phyloP scores from a whole-genome alignment of 768 basidiomycete genomes.

The Botryobasidium botryosum region DNA sequence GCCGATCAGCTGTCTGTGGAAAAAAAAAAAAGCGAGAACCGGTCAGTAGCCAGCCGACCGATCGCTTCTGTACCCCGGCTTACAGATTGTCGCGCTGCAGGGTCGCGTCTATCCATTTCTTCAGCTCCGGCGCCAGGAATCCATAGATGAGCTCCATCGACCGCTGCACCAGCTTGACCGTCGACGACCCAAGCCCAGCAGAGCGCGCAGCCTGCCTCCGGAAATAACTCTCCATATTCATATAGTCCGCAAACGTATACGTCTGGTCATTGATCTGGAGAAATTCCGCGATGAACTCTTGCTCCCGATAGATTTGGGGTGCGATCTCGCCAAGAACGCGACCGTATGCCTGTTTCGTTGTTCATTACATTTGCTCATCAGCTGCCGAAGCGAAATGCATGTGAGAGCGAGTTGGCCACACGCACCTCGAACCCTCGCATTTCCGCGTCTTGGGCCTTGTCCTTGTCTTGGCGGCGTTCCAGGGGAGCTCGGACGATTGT shows the following conservation, averaged over 20 bases:
- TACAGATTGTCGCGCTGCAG: conserved; percentile 64
- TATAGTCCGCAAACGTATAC: conserved; percentile 89
- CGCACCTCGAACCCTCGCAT: conserved; percentile 57
- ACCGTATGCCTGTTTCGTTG: conserved; percentile 46
- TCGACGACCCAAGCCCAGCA: conserved; percentile 45
- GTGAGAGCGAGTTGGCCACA: neutral
- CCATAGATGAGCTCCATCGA: conserved; percentile 95
- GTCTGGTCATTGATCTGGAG: conserved; percentile 78
- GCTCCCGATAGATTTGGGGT: conserved; percentile 62
- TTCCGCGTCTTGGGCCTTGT: conserved; percentile 41
- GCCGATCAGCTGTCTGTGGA: conserved; percentile 64
- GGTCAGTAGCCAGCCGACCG: neutral
- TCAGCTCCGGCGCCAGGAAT: conserved; percentile 70
- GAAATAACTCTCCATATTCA: conserved; percentile 88
- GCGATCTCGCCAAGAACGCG: conserved; percentile 61
- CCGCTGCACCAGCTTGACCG: conserved; percentile 63
- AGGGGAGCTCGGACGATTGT: conserved; percentile 69
- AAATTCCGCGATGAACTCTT: conserved; percentile 81
- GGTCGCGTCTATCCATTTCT: conserved; percentile 68
- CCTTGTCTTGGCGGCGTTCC: conserved; percentile 37
- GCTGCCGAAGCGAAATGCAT: neutral
- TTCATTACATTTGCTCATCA: neutral
- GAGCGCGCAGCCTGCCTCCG: conserved; percentile 72
- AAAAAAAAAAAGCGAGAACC: neutral
- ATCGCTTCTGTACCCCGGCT: conserved; percentile 15